phyloP scores from a whole-genome alignment of 192 early-diverging fungal species.

The Gamsiella multidivaricata region DNA sequence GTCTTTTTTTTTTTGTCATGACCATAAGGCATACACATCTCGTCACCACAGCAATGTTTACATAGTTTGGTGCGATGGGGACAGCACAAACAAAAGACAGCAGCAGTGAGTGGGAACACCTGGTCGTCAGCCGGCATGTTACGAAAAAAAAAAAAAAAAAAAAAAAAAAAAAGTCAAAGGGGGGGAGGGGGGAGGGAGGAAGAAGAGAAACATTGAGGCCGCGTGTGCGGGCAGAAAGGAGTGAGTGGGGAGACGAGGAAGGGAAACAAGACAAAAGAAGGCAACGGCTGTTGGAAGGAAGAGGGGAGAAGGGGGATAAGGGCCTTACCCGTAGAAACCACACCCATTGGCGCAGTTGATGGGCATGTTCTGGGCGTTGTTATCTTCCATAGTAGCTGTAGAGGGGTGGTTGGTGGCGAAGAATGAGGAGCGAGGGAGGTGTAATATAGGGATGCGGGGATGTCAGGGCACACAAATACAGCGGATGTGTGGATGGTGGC shows the following conservation, averaged over 20 bases:
- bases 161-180: neutral
- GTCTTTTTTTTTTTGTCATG: neutral
- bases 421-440: neutral
- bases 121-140: no score
- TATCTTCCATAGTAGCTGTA: slow-evolving; percentile 69
- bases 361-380: slow-evolving; percentile 68
- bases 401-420: slow-evolving; percentile 4
- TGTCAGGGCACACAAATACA: no score
- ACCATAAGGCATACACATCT: no score
- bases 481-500: neutral
- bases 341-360: slow-evolving; percentile 76
- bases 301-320: no score
- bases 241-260: no score
- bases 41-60: no score
- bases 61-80: no score
- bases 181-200: neutral
- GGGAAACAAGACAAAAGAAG: no score
- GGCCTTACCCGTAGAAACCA: slow-evolving; percentile 78
- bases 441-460: neutral
- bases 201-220: neutral
- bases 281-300: no score
- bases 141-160: neutral
- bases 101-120: no score
- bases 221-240: neutral
- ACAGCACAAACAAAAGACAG: no score